These are phyloP conservation scores for Cystofilobasidium capitatum DNA, from an alignment of 768 basidiomycete species.

Conservation along the genomic window DNA sequence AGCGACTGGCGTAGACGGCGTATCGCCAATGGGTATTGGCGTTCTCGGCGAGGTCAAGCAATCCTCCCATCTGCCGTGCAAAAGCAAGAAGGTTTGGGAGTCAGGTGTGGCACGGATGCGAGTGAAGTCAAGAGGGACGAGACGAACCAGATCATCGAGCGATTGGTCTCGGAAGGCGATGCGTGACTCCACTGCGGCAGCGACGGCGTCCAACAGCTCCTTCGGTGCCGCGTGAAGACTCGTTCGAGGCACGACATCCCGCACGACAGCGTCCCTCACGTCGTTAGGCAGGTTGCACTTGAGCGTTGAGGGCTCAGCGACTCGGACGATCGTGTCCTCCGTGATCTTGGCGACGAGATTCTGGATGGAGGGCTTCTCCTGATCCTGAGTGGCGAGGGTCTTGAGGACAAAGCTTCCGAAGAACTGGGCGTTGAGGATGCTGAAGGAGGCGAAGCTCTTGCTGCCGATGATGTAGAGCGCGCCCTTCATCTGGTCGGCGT, in stretches of 20 bases:
- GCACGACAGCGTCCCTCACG: neutral
- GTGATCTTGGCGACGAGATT: slow-evolving; percentile 57
- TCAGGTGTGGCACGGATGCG: neutral
- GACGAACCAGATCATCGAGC: slow-evolving; percentile 13
- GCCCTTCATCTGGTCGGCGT: slow-evolving; percentile 88
- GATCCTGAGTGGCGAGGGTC: slow-evolving; percentile 34
- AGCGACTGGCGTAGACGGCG: slow-evolving; percentile 17
- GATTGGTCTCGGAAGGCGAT: slow-evolving; percentile 11
- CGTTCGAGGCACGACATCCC: neutral
- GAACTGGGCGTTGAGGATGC: slow-evolving; percentile 20
- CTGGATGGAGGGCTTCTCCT: slow-evolving; percentile 78
- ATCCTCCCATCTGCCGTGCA: neutral
- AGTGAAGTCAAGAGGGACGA: neutral
- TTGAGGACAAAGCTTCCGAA: slow-evolving; percentile 20
- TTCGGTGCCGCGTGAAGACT: slow-evolving; percentile 5
- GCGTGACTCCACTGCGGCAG: neutral
- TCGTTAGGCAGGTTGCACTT: slow-evolving; percentile 2
- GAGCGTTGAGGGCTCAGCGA: slow-evolving; percentile 20
- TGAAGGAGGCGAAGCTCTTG: slow-evolving; percentile 16
- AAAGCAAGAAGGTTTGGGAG: neutral
- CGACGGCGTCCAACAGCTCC: slow-evolving; percentile 1
- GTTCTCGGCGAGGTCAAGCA: slow-evolving; percentile 22
- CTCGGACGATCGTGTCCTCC: slow-evolving; percentile 48
- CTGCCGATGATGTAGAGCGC: slow-evolving; percentile 49
- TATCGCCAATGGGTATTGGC: slow-evolving; percentile 24